Base-by-base conservation (phyloP, 495 filamentous ascomycete species). In the Friedmanniomyces endolithicus region DNA sequence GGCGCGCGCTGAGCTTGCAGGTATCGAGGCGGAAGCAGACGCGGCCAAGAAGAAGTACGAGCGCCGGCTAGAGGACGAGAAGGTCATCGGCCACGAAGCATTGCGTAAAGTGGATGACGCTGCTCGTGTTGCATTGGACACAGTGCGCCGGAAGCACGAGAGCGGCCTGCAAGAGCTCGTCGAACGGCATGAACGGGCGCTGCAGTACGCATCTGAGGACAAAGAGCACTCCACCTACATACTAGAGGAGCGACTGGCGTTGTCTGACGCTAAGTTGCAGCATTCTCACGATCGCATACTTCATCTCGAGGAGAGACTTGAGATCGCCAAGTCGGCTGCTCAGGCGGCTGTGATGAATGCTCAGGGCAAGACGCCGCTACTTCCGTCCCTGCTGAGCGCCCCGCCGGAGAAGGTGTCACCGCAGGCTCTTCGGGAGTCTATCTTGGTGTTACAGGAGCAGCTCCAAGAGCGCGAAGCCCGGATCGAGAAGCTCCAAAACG, bases 401-500 rank as follows among this genome's bases (percentile, higher is more conserved):
- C 74, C 80, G 22, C 86, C 87, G 0, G 86, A 92, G 64, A 92
- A 86, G 74, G 86, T 94, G 50, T 94, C 88, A 14, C 87, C 89
- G 6, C 88, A 95, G 67, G 92, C 92, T 11, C 78, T 98, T 34
- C 84, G 92, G 23, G 94, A 98, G 69, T 94, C 90, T 7, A 94
- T 98, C 64, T 76, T 94, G 64, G 92, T 95, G 20, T 78, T 98
- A 25, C 94, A 97, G 67, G 90, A 94, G 66, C 92, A 98, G 64
- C 79, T 98, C 43, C 90, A 96, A 64, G 87, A 90, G 63, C 89
- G 92, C 52, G 92, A 97, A 70, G 76, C 79, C 20, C 80, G 78
- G 23, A 94, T 97, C 62, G 92, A 98, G 63, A 77, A 81, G 53
- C 85, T 97, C 17, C 87, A 95, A 70, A 77, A 80, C 41, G 74